A percentile compares a stretch with the other conserved stretches of the same genome.
These are phyloP conservation scores for Paecilomyces sp. DNA, from an alignment of 2,329 filamentous ascomycete genomes.

Conservation along the genomic window DNA sequence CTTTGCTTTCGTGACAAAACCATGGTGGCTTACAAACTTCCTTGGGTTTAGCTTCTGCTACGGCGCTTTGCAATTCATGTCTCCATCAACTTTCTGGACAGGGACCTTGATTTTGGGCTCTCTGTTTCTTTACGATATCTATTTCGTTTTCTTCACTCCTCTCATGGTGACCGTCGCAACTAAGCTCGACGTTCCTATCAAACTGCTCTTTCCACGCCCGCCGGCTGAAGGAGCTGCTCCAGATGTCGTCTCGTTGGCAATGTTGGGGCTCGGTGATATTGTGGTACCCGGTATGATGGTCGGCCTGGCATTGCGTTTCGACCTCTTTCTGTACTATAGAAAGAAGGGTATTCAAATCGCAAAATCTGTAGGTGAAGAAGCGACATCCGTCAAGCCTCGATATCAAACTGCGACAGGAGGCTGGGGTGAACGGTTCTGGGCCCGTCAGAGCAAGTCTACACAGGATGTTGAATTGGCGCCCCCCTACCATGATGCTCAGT, in stretches of 20 bases:
- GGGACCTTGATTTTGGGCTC: constrained; percentile 70
- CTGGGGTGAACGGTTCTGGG: constrained; percentile 85
- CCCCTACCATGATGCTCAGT: constrained; percentile 30
- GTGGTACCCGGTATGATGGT: constrained; percentile 89
- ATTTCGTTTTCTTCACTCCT: constrained; percentile 53
- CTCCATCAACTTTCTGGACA: constrained; percentile 79
- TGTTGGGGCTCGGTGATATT: constrained; percentile 92
- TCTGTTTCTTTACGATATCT: constrained; percentile 91
- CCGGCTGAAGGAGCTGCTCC: constrained; percentile 38
- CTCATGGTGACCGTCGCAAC: constrained; percentile 64
- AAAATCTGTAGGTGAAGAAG: constrained; percentile 12
- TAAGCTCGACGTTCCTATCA: constrained; percentile 84
- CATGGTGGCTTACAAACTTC: constrained; percentile 73
- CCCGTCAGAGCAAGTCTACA: constrained; percentile 24
- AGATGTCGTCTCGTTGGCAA: constrained; percentile 47
- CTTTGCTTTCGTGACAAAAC: constrained; percentile 54
- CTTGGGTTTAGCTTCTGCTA: constrained; percentile 86
- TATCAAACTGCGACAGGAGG: constrained; percentile 56
- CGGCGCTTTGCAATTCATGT: constrained; percentile 71
- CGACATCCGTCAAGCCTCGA: constrained; percentile 21
- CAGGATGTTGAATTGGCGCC: constrained; percentile 23
- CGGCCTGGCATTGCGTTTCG: constrained; percentile 80
- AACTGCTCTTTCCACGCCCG: constrained; percentile 74
- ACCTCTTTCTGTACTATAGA: constrained; percentile 77
- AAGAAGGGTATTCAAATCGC: constrained; percentile 48